Base-by-base conservation (phyloP, 2,329 filamentous ascomycete genomes). In the Aspergillus caelatus region DNA sequence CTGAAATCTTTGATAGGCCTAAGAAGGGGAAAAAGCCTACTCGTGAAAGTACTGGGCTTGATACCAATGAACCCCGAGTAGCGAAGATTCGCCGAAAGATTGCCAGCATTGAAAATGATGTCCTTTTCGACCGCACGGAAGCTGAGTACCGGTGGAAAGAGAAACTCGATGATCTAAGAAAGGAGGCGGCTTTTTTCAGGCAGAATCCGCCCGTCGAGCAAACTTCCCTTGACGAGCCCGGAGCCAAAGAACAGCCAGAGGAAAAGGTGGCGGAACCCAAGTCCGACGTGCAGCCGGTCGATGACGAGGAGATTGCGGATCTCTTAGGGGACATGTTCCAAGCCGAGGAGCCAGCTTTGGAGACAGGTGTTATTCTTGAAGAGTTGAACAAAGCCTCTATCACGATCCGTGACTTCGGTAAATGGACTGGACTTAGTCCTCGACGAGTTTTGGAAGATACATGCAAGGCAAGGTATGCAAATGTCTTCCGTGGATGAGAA, bases 341-440 rank as follows among this genome's bases (percentile, higher is more conserved):
- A 61, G 78, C 78, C 45, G 74, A 77, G 46, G 72, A 80, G 30
- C 77, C 79, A 30, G 75, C 77, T n/a, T 66, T 78, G 45, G 72
- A 75, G 30, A 83, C 70, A 79, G 82, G 54, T 68, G 80, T 60
- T 77, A 86, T 72, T 19, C 66, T 66, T 3, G 70, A 71, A 36
- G 65, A 71, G 34, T 56, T 65, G 30, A 70, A 65, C 23, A 73
- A 70, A 60, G 61, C 65, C 45, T 56, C 67, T 57, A 78, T 93
- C 4, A 84, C 82, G 1, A 85, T 96, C 56, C 85, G 91, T 50
- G 91, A 97, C 71, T 97, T 98, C 82, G 93, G 92, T 1, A 93
- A 92, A 75, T 89, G 88, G 82, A 86, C 86, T 16, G 94, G 94
- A 9, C 79, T 96, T 34, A 91, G 82, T 69, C 94, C 94, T 19